These are phyloP conservation scores for Linderniella brevidens DNA, from an alignment of 257 asterid genomes.

Conservation along the genomic window DNA sequence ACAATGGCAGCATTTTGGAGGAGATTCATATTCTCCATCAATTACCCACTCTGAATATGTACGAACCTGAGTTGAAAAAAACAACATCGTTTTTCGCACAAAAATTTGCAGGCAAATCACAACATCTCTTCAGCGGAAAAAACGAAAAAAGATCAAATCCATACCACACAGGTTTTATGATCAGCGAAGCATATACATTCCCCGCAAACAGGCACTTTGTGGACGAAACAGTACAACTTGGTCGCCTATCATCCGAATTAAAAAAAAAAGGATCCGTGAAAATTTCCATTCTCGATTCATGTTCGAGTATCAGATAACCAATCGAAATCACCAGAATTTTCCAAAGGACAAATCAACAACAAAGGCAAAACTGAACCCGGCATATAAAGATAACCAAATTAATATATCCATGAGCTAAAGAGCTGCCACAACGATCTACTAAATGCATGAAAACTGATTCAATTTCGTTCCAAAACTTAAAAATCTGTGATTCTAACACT, in stretches of 20 bases:
- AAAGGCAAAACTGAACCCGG: too few species aligned
- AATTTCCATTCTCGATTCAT: too few species aligned
- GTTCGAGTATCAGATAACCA: too few species aligned
- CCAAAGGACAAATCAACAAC: too few species aligned
- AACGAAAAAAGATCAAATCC: constrained; percentile 2
- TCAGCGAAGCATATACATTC: constrained; percentile 91
- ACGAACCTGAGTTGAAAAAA: constrained; percentile 25
- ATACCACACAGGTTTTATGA: constrained; percentile 93
- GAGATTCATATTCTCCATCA: constrained; percentile 97
- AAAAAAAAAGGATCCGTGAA: not conserved
- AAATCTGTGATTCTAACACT: too few species aligned
- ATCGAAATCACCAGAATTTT: too few species aligned
- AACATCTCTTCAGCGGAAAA: not conserved
- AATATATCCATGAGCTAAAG: too few species aligned
- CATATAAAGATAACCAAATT: too few species aligned
- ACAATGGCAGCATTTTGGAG: constrained; percentile 83
- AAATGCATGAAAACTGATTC: constrained; percentile 4
- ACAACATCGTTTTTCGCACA: not conserved
- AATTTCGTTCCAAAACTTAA: not conserved
- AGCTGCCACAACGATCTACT: not conserved
- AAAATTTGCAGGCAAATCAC: not conserved
- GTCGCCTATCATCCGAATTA: constrained; percentile 54
- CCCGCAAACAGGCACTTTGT: constrained; percentile 95
- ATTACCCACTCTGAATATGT: constrained; percentile 96
- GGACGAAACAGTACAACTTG: constrained; percentile 90